Conservation (phyloP, 108 stramenopile species). For the Bacterosira constricta region DNA sequence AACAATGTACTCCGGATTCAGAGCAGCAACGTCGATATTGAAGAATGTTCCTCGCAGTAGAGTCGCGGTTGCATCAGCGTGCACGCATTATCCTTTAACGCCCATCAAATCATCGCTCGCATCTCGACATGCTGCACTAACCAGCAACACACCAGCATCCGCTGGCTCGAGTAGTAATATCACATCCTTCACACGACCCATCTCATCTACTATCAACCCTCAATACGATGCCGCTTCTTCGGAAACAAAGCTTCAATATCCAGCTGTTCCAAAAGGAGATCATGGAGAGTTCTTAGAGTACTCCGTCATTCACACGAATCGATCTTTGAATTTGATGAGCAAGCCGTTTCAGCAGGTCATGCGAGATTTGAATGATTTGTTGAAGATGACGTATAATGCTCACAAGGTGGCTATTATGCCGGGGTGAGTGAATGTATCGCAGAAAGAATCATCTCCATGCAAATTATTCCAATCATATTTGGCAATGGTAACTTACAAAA, state of each 20-base stretch:
- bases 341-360: conserved; percentile 91
- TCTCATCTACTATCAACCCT: neutral
- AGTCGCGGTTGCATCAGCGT: no score
- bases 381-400: conserved; percentile 89
- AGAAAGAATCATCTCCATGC: no score
- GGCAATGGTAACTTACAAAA: neutral
- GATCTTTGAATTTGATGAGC: conserved; percentile 90
- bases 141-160: no score
- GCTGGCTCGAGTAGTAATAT: no score
- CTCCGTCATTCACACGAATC: conserved; percentile 91
- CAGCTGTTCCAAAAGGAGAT: conserved; percentile 68
- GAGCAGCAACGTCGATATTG: no score
- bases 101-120: no score
- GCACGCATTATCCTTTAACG: no score
- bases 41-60: no score
- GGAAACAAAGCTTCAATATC: conserved; percentile 29
- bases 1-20: no score
- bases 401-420: conserved; percentile 92
- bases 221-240: neutral
- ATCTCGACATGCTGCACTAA: no score
- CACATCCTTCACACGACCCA: neutral
- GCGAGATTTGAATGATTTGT: conserved; percentile 80
- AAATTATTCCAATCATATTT: no score
- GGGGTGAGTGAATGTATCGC: conserved; percentile 84
- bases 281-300: conserved; percentile 83